Evolutionary conservation across 2,329 filamentous ascomycete species (phyloP), one percentile per base, ranked within the genome.

Genomic region (Fusarium sambucinum): DNA sequence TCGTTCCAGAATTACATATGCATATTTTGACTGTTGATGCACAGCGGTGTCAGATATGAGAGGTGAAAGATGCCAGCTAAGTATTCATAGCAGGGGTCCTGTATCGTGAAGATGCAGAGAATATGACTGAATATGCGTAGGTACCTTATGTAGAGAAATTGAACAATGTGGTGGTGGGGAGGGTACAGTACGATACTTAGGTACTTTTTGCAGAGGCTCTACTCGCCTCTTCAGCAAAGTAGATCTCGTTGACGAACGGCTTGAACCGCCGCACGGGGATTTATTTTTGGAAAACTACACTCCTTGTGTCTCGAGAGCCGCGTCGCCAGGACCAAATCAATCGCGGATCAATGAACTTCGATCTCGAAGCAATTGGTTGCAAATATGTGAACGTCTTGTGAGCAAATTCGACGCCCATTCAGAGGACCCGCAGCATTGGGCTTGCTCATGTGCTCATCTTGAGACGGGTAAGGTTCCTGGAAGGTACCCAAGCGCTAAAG

Each of bases 371-470:
- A 66, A 66, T 58, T 59, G 54, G 61, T 59, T 58, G 38, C 32
- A 63, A 58, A 45, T 52, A 16, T 30, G 66, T 62, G 41, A 55
- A 59, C 44, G 71, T 72, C 63, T 68, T 59, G 70, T 68, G 59
- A 72, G 63, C 67, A 63, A 63, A 56, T 51, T 38, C 59, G 44
- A 68, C 54, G 47, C 57, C 66, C 55, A 68, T 70, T 64, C 54
- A 51, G 53, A 71, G 64, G 73, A 79, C 75, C 79, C 78, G 76
- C 78, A 80, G 71, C 67, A 68, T 77, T 80, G 76, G 79, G 79
- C 78, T 77, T 79, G 80, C 79, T 83, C 81, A 83, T 83, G 81
- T 83, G 81, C 78, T 76, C 80, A 78, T 78, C 80, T 74, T 77
- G 76, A 81, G 79, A 80, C 79, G 77, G 73, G 73, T 68, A 65